Conservation (phyloP, 129 eudicot genomes). For the Ambrosia artemisiifolia region DNA sequence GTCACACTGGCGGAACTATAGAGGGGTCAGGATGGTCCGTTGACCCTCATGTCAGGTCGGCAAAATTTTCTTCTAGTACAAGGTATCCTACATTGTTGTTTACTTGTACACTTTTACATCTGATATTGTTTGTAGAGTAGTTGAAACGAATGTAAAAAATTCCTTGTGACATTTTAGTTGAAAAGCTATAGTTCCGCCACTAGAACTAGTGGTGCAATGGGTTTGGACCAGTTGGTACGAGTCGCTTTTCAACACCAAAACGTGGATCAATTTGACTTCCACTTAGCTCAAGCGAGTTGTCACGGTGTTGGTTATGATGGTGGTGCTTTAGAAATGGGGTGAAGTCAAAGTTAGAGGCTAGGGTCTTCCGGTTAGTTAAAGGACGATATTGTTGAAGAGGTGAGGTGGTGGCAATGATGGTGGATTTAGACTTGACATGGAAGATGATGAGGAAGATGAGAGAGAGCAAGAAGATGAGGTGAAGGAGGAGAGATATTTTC, state of each 20-base stretch:
- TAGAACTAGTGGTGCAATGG: conserved; percentile 75
- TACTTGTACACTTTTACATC: background rate
- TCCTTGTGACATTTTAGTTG: background rate
- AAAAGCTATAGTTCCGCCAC: background rate
- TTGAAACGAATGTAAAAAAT: background rate
- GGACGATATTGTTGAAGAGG: conserved; percentile 5
- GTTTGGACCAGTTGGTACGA: conserved; percentile 86
- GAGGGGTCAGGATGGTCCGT: background rate
- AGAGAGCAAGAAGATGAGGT: conserved; percentile 46
- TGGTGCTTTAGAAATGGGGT: conserved; percentile 52
- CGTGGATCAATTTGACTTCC: conserved; percentile 56
- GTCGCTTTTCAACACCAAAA: conserved; percentile 67
- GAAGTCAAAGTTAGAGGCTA: conserved; percentile 60
- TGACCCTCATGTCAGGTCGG: background rate
- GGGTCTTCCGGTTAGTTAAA: conserved; percentile 41
- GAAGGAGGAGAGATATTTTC: conserved; percentile 43
- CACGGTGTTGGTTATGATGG: background rate
- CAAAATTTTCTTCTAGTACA: background rate
- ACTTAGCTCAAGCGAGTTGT: background rate
- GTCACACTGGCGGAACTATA: background rate
- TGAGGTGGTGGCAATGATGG: background rate
- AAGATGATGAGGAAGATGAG: conserved; percentile 48
- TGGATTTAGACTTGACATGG: conserved; percentile 30
- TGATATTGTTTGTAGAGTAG: background rate
- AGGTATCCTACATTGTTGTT: background rate